Evolutionary conservation across 768 basidiomycete species (phyloP).

Genomic region (Pulveroboletus sp.): DNA sequence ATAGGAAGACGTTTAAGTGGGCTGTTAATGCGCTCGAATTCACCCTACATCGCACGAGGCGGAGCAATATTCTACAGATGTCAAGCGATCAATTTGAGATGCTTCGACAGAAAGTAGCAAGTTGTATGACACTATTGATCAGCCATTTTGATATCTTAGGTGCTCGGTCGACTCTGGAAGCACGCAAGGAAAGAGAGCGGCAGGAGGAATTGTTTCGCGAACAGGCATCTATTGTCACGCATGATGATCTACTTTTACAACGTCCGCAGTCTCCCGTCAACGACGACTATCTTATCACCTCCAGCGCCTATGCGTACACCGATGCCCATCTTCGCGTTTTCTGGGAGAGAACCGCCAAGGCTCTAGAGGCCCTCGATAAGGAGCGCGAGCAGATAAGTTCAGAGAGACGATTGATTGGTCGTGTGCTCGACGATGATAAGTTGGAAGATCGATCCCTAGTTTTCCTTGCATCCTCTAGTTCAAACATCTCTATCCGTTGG

Average conservation of each 20-base stretch:
- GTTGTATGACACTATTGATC: conserved; percentile 95
- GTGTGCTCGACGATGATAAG: conserved; percentile 90
- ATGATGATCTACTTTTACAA: conserved; percentile 46
- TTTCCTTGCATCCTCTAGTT: conserved; percentile 92
- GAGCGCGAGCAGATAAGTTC: conserved; percentile 54
- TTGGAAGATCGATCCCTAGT: conserved; percentile 91
- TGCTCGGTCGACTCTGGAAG: conserved; percentile 83
- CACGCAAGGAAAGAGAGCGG: conserved; percentile 83
- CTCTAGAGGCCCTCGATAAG: conserved; percentile 62
- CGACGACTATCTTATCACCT: conserved; percentile 24
- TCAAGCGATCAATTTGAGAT: conserved; percentile 86
- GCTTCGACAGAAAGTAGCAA: conserved; percentile 86
- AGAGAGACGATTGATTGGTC: conserved; percentile 77
- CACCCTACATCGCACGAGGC: conserved; percentile 79
- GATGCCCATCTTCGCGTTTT: conserved; percentile 66
- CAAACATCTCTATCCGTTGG: conserved; percentile 95
- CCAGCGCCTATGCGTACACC: conserved; percentile 39
- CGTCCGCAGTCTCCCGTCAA: conserved; percentile 38
- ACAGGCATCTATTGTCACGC: conserved; percentile 45
- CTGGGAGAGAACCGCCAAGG: conserved; percentile 66
- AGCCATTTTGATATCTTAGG: conserved; percentile 98
- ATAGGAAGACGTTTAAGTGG: conserved; percentile 96
- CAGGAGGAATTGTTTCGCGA: conserved; percentile 59
- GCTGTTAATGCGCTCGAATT: conserved; percentile 95
- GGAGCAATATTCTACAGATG: conserved; percentile 85